Base-by-base conservation (phyloP, 768 basidiomycete genomes). In the Amanita thiersii region DNA sequence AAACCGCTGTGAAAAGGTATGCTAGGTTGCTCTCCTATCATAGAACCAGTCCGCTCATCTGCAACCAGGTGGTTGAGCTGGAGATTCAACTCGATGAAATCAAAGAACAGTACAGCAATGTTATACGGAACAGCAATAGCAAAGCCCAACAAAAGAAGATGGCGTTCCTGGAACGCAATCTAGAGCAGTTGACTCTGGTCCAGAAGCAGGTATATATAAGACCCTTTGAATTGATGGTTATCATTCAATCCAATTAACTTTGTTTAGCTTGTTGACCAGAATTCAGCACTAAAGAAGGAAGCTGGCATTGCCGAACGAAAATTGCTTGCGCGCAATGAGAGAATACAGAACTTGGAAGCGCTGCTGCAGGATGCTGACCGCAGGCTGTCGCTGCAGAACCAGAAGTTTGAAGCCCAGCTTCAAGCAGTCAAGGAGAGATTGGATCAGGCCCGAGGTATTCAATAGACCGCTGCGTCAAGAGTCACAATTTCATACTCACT, bases 121-220 rank as follows among this genome's bases (percentile, higher is more conserved):
- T 98, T 45, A 92, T 96, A 54, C 85, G 90, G 48, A 96, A 96
- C 60, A 93, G 91, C 67, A 98, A 98, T 63, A 92, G 86, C 62
- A 93, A 94, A 61, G 90, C 94, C 5, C 96, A 99, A 52, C 90
- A 94, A 66, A 93, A 94, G 77, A 97, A 98, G 76, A 93, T 98
- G 86, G 88, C 91, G 9, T 96, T 97, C 76, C 64, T 99, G 41
- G 92, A 97, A 58, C 85, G 94, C 39, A 99, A 98, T 56, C 68
- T 99, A 39, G 93, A 97, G 56, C 90, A 94, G 56, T 66, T 98
- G 50, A 94, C 92, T 19, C 64, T 89, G 39, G 92, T 98, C 15
- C 96, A 98, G 75, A 96, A 97, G 63, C 92, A 97, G 81, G 93
- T 85, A 48, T 39, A 70, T 11, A 20, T 17, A 34, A 39, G 7